Percentiles rank a stretch among this genome's conserved stretches.
Evolutionary conservation across 495 filamentous ascomycete species (phyloP).

Genomic region (Aspergillus wentii): DNA sequence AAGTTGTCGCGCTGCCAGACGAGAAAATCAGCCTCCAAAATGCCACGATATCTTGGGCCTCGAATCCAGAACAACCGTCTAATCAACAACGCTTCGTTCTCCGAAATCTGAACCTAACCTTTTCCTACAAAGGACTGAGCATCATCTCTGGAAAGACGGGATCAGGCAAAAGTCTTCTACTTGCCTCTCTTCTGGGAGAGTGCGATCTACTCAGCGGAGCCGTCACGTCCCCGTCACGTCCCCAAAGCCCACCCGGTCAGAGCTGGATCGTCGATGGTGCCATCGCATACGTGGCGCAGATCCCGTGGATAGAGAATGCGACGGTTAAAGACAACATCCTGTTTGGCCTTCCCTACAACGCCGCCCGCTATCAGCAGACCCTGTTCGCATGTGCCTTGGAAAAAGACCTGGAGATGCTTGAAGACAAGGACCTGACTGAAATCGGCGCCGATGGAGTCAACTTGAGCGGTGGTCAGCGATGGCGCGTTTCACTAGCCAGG

Average conservation of each 20-base stretch:
- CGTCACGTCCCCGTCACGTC: slow-evolving; percentile 23
- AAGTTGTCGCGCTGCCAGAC: too few species aligned
- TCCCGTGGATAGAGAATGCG: slow-evolving; percentile 83
- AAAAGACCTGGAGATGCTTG: slow-evolving; percentile 70
- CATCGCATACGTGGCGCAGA: slow-evolving; percentile 76
- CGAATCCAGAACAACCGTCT: too few species aligned
- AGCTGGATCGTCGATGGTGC: slow-evolving; percentile 49
- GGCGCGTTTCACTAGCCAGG: slow-evolving; percentile 73
- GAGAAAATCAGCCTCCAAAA: slow-evolving; percentile 58
- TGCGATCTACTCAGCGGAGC: slow-evolving; percentile 43
- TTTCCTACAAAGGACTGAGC: slow-evolving; percentile 65
- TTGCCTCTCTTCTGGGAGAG: slow-evolving; percentile 60
- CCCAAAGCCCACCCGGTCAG: slow-evolving; percentile 15
- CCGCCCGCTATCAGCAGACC: slow-evolving; percentile 59
- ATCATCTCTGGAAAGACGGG: slow-evolving; percentile 56
- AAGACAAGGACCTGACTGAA: slow-evolving; percentile 71
- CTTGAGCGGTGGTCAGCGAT: slow-evolving; percentile 77
- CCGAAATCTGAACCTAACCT: slow-evolving; percentile 63
- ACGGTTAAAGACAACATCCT: slow-evolving; percentile 71
- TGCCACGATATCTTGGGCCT: too few species aligned
- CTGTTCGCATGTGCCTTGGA: slow-evolving; percentile 64
- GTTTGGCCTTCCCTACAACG: slow-evolving; percentile 64
- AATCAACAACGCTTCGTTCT: too few species aligned
- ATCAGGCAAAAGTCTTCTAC: slow-evolving; percentile 59
- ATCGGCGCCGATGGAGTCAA: slow-evolving; percentile 82